Evolutionary conservation across 2,329 filamentous ascomycete genomes (phyloP).

Genomic region (Penicillium psychrosexuale): DNA sequence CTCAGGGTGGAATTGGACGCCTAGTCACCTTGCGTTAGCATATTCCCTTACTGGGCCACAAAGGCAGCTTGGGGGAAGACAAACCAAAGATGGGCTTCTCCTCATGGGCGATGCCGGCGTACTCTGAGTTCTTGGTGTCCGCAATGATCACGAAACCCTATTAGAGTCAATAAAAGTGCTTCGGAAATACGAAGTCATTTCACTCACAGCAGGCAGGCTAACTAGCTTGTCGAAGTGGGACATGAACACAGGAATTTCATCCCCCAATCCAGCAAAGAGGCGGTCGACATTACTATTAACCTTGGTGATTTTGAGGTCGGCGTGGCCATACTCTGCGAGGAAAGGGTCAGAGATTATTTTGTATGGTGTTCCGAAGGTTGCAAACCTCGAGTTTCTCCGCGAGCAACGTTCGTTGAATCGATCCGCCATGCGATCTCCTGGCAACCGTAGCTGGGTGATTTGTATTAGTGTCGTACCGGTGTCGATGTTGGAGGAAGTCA

Average conservation of each 20-base stretch:
- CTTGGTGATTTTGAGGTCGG: constrained; percentile 60
- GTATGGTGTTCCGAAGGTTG: background rate
- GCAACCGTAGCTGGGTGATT: constrained; percentile 50
- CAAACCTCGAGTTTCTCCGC: constrained; percentile 56
- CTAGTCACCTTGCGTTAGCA: constrained; percentile 9
- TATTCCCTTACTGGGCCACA: background rate
- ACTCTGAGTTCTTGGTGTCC: constrained; percentile 71
- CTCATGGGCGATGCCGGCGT: constrained; percentile 66
- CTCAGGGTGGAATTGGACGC: constrained; percentile 89
- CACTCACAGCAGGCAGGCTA: constrained; percentile 55
- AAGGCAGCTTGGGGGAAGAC: background rate
- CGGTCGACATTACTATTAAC: constrained; percentile 64
- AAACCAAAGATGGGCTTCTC: constrained; percentile 42
- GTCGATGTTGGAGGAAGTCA: constrained; percentile 1
- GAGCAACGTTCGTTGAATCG: constrained; percentile 63
- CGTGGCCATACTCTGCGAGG: constrained; percentile 63
- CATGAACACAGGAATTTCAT: constrained; percentile 76
- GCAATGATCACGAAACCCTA: constrained; percentile 70
- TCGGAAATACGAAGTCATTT: background rate
- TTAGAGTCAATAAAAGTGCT: constrained; percentile 2
- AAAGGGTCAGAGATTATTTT: constrained; percentile 2
- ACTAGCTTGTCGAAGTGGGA: constrained; percentile 83
- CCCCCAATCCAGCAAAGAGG: constrained; percentile 73
- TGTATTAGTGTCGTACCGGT: constrained; percentile 45
- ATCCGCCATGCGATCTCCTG: constrained; percentile 73